phyloP scores from a whole-genome alignment of 495 filamentous ascomycete species.

The Margaritispora aquatica region DNA sequence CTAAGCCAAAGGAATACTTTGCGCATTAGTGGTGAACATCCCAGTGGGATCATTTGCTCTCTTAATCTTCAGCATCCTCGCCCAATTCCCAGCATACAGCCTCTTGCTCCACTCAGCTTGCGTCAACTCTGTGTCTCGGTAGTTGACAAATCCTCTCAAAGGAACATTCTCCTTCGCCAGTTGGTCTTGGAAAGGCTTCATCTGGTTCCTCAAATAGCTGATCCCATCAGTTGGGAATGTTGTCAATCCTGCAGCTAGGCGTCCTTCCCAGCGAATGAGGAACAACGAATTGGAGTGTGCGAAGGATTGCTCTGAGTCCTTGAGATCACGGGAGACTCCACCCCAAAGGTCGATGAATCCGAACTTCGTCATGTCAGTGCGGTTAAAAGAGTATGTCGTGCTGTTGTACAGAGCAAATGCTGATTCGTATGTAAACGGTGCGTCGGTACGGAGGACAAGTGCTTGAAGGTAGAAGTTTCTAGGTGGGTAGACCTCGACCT shows the following conservation, averaged over 20 bases:
- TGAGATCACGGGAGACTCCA: neutral
- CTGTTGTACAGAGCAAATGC: neutral
- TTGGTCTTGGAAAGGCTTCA: constrained; percentile 4
- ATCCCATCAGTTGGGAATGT: neutral
- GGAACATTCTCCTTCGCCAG: neutral
- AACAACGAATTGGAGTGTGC: neutral
- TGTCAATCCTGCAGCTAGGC: neutral
- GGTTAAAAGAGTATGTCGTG: constrained; percentile 1
- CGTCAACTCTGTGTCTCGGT: constrained; percentile 1
- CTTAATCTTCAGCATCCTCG: neutral
- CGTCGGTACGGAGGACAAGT: neutral
- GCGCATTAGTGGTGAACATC: neutral
- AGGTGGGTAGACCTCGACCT: neutral
- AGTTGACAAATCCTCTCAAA: constrained; percentile 3
- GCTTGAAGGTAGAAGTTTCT: constrained; percentile 4
- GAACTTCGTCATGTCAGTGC: constrained; percentile 1
- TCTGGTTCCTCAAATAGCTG: neutral
- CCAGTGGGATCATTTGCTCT: neutral
- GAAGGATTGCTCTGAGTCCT: neutral
- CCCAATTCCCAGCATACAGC: neutral
- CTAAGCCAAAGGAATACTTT: constrained; percentile 1
- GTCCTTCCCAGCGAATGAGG: constrained; percentile 1
- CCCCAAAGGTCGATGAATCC: constrained; percentile 4
- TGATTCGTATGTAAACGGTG: neutral
- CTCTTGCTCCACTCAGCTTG: neutral